Conservation (phyloP, 129 eudicot genomes). For the Apium graveolens region DNA sequence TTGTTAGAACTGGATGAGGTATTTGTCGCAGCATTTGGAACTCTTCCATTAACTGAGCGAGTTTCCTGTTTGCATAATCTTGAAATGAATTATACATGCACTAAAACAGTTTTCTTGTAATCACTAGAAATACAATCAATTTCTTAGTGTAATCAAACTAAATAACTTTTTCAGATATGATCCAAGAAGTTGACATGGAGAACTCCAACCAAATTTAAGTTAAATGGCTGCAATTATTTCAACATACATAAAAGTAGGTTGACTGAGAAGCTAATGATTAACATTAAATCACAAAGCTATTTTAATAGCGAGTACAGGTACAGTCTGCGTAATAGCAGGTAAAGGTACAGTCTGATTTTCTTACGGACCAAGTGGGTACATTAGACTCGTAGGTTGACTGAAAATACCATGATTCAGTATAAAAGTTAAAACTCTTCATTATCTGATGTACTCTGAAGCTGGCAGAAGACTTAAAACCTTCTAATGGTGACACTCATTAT, state of each 20-base stretch:
- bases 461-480: neutral
- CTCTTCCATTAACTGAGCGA: neutral
- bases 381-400: neutral
- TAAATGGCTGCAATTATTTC: neutral
- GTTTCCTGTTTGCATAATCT: constrained; percentile 6
- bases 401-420: neutral
- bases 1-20: neutral
- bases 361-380: neutral
- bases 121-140: neutral
- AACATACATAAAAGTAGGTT: neutral
- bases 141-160: neutral
- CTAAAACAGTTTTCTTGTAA: neutral
- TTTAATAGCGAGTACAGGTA: neutral
- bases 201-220: neutral
- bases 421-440: neutral
- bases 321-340: neutral
- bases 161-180: neutral
- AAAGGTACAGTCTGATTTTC: neutral
- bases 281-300: too few species aligned
- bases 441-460: neutral
- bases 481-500: too few species aligned
- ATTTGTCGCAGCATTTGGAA: neutral
- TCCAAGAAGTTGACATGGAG: neutral
- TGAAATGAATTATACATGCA: neutral
- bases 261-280: neutral